Evolutionary conservation across 169 alveolate species (phyloP).

Genomic region (Perkinsus chesapeaki): DNA sequence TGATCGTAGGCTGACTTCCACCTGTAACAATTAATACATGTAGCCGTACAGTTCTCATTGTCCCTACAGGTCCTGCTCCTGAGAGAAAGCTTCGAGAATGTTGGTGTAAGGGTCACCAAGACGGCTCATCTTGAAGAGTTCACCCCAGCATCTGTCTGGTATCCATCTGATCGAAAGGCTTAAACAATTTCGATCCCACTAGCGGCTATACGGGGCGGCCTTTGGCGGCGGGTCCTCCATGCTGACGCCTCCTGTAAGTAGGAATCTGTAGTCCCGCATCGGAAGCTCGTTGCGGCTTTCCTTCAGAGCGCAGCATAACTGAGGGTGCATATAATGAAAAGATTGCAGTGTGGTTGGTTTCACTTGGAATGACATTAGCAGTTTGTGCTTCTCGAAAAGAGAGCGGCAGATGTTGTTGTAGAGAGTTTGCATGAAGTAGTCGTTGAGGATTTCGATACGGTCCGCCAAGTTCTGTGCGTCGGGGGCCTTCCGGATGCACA

Average conservation of each 20-base stretch:
- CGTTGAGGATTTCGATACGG: conserved; percentile 42
- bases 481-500: conserved; percentile 42
- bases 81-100: conserved; percentile 38
- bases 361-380: conserved; percentile 52
- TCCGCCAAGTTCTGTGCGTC: conserved; percentile 40
- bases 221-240: conserved; percentile 40
- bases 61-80: conserved; percentile 27
- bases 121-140: conserved; percentile 43
- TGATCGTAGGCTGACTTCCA: conserved; percentile 57
- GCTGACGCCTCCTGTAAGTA: conserved; percentile 65
- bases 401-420: conserved; percentile 49
- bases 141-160: conserved; percentile 66
- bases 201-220: conserved; percentile 20
- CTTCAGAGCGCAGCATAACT: not conserved
- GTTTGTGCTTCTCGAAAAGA: conserved; percentile 73
- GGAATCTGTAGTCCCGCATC: conserved; percentile 55
- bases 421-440: conserved; percentile 42
- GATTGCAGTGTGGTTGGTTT: not conserved
- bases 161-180: conserved; percentile 35
- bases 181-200: not conserved
- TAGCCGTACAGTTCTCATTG: no score
- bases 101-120: not conserved
- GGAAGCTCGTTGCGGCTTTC: not conserved
- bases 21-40: not conserved
- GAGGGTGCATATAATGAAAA: conserved; percentile 25